These are phyloP conservation scores for Parasarocladium wereldwijsianum DNA, from an alignment of 2,329 filamentous ascomycete genomes.

Conservation along the genomic window DNA sequence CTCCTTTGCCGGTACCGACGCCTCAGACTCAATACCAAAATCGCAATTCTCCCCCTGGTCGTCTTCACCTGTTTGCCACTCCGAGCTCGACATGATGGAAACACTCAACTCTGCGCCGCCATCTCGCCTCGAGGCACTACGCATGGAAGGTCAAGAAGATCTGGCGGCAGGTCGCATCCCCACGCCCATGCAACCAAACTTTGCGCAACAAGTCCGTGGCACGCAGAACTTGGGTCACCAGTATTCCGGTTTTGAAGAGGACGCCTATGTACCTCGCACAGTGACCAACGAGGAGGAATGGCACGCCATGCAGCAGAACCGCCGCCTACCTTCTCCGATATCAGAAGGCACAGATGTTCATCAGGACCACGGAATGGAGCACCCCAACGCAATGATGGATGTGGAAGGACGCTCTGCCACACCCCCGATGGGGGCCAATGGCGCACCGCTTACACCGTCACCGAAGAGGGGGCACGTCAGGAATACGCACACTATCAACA, in stretches of 20 bases:
- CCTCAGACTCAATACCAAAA: slow-evolving; percentile 19
- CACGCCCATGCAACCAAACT: slow-evolving; percentile 44
- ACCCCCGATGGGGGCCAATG: slow-evolving; percentile 14
- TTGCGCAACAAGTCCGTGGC: slow-evolving; percentile 39
- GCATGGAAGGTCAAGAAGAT: background rate
- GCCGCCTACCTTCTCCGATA: slow-evolving; percentile 43
- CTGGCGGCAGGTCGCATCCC: slow-evolving; percentile 29
- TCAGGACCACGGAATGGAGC: slow-evolving; percentile 17
- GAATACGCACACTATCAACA: slow-evolving; percentile 44
- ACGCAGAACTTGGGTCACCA: slow-evolving; percentile 29
- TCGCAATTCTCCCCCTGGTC: slow-evolving; percentile 19
- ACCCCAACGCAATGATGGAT: slow-evolving; percentile 23
- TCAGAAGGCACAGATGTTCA: slow-evolving; percentile 31
- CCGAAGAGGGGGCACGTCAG: slow-evolving; percentile 40
- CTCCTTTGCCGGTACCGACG: slow-evolving; percentile 12
- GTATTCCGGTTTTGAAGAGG: slow-evolving; percentile 22
- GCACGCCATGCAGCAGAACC: slow-evolving; percentile 36
- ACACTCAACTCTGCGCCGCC: slow-evolving; percentile 2
- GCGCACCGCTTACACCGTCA: slow-evolving; percentile 27
- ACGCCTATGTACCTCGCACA: slow-evolving; percentile 32
- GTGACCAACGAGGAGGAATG: slow-evolving; percentile 31
- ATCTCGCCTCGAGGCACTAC: slow-evolving; percentile 5
- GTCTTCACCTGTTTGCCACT: slow-evolving; percentile 15
- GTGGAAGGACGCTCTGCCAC: slow-evolving; percentile 13
- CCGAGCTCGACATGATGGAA: slow-evolving; percentile 38